Percentiles rank a stretch among this genome's conserved stretches.
These are phyloP conservation scores for Ceratobasidium sp. DNA, from an alignment of 1,284 basidiomycete genomes.

Conservation along the genomic window DNA sequence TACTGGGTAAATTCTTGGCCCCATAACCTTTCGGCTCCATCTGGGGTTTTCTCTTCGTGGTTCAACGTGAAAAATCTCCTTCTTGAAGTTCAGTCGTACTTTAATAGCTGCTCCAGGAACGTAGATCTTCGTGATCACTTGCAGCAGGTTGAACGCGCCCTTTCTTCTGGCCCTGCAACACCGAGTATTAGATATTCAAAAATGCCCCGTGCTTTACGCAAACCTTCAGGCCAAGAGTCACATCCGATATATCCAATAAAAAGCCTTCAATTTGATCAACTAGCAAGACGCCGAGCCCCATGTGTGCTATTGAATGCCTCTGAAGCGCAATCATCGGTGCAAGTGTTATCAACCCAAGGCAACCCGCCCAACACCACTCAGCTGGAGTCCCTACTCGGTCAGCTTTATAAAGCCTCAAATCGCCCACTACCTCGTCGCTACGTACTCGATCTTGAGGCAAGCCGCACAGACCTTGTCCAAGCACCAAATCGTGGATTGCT, in stretches of 20 bases:
- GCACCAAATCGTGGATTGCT: neutral
- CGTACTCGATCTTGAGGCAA: neutral
- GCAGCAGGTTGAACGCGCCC: neutral
- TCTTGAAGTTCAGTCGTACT: neutral
- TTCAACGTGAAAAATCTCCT: neutral
- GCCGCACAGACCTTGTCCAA: neutral
- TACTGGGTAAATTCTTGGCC: conserved; percentile 2
- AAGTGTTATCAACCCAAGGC: neutral
- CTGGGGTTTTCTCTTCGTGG: neutral
- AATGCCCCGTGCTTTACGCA: neutral
- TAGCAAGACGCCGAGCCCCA: neutral
- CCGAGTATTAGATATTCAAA: neutral
- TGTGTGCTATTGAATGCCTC: neutral
- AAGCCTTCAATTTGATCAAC: neutral
- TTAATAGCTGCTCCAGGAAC: conserved; percentile 7
- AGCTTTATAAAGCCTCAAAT: neutral
- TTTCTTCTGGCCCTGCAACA: neutral
- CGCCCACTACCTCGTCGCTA: neutral
- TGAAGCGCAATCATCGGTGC: neutral
- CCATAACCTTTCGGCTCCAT: neutral
- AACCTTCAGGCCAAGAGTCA: neutral
- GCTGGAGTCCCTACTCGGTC: neutral
- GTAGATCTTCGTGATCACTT: neutral
- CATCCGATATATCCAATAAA: neutral
- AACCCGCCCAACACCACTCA: neutral